phyloP scores from a whole-genome alignment of 2,329 filamentous ascomycete genomes.

The Paraphaeosphaeria minitans region DNA sequence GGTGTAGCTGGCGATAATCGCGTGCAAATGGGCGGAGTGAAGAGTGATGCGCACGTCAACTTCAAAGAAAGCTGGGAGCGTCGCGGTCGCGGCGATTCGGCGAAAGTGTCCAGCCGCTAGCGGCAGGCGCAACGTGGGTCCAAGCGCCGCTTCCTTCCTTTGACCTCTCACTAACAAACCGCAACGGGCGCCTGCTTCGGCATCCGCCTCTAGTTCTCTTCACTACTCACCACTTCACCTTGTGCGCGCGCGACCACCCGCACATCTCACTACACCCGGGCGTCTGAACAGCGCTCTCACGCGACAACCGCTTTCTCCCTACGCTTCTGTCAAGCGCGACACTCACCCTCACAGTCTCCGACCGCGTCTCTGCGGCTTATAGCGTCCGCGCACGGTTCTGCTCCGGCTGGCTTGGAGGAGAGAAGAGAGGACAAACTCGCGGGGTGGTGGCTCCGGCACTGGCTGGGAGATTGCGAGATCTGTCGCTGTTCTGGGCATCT shows the following conservation, averaged over 20 bases:
- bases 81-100: constrained; percentile 6
- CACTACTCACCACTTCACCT: constrained; percentile 1
- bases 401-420: constrained; percentile 35
- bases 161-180: background rate
- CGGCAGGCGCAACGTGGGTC: constrained; percentile 5
- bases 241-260: background rate
- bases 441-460: constrained; percentile 36
- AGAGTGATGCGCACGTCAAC: background rate
- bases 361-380: constrained; percentile 15
- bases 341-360: background rate
- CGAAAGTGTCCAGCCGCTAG: constrained; percentile 8
- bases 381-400: constrained; percentile 24
- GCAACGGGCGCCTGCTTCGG: constrained; percentile 1
- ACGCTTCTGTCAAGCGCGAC: background rate
- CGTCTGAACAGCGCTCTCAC: background rate
- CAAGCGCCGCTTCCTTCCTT: background rate
- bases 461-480: constrained; percentile 41
- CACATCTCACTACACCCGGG: background rate
- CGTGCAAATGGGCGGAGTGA: background rate
- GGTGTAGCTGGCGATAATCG: background rate
- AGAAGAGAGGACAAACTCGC: constrained; percentile 32
- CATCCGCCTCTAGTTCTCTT: background rate
- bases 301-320: background rate
- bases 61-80: constrained; percentile 9
- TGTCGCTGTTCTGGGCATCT: constrained; percentile 41